Conservation (phyloP, 129 eudicot species). For the Erigeron canadensis region DNA sequence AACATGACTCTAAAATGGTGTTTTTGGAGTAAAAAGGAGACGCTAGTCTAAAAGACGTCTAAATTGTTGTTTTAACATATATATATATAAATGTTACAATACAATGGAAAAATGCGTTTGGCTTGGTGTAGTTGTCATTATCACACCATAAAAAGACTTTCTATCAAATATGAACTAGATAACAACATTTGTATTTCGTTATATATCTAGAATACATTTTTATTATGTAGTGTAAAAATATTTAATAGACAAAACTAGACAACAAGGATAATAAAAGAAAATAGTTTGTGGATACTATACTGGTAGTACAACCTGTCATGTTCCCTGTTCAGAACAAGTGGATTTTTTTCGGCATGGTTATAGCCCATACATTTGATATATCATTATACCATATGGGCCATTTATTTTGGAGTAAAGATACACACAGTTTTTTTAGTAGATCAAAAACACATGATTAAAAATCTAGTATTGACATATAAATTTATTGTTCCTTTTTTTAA, state of each 20-base stretch:
- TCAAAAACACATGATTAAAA: no score
- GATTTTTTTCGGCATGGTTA: conserved; percentile 34
- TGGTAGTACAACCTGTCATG: conserved; percentile 36
- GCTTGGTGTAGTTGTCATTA: neutral
- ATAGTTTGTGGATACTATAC: conserved; percentile 21
- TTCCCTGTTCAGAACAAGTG: conserved; percentile 33
- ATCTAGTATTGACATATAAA: no score
- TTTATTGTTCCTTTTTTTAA: no score
- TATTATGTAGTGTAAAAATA: neutral
- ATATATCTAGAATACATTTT: neutral
- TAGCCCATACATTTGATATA: conserved; percentile 28
- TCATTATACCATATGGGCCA: conserved; percentile 23
- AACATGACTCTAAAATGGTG: no score
- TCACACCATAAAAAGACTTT: neutral
- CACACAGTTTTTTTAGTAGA: no score
- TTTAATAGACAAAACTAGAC: neutral
- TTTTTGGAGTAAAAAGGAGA: no score
- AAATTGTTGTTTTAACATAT: no score
- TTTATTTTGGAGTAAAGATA: neutral
- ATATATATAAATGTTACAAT: no score
- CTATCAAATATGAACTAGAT: neutral
- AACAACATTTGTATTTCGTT: neutral
- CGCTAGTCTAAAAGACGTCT: no score
- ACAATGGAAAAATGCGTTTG: conserved; percentile 1
- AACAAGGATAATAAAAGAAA: neutral